Conservation (phyloP, 257 asterid species). For the Solanum peruvianum region DNA sequence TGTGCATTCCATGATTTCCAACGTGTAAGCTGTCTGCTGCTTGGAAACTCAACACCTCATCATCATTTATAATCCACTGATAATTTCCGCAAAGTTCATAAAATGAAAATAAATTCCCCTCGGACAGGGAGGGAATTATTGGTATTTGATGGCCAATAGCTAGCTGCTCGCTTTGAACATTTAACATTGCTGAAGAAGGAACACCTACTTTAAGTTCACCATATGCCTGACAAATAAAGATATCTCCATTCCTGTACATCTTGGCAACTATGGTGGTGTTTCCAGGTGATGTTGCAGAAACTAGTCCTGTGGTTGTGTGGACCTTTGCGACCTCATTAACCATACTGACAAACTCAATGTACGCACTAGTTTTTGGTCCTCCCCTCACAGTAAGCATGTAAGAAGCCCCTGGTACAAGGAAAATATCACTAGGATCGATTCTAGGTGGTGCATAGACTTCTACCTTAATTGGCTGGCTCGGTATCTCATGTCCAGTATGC, state of each 20-base stretch:
- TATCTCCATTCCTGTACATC: conserved; percentile 45
- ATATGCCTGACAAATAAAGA: conserved; percentile 54
- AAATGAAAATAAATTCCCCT: conserved; percentile 78
- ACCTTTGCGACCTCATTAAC: conserved; percentile 50
- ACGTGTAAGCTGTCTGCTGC: conserved; percentile 10
- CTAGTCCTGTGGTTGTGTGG: conserved; percentile 42
- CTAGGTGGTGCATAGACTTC: conserved; percentile 83
- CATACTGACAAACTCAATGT: conserved; percentile 39
- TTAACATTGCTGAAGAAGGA: conserved; percentile 61
- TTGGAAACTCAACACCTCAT: conserved; percentile 39
- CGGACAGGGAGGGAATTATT: conserved; percentile 56
- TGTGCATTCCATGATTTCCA: conserved; percentile 4
- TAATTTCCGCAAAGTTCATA: conserved; percentile 61
- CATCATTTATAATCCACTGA: conserved; percentile 59
- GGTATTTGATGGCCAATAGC: conserved; percentile 57
- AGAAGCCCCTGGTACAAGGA: conserved; percentile 88
- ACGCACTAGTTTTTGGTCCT: conserved; percentile 66
- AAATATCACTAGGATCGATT: conserved; percentile 53
- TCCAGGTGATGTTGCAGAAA: conserved; percentile 67
- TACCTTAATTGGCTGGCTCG: conserved; percentile 52
- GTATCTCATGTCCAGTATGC: conserved; percentile 56
- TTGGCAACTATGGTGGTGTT: conserved; percentile 57
- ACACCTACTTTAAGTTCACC: conserved; percentile 66
- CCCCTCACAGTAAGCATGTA: conserved; percentile 63
- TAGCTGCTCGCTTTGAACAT: conserved; percentile 62